Percentiles rank a stretch among this genome's conserved stretches.
phyloP scores from a whole-genome alignment of 257 asterid genomes.

The Fraxinus americana region DNA sequence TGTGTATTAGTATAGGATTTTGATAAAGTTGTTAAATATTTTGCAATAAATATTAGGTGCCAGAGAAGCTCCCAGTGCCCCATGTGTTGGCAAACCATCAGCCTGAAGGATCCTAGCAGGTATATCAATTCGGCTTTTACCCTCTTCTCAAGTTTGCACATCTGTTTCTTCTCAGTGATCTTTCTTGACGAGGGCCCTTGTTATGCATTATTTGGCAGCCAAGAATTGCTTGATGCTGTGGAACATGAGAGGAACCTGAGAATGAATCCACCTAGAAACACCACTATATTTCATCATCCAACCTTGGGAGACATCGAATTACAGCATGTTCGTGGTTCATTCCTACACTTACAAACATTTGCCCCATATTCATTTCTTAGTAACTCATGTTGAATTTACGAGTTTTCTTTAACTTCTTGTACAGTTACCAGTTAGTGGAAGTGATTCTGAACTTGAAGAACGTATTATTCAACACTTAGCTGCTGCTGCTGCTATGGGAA shows the following conservation, averaged over 20 bases:
- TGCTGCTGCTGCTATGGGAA: slow-evolving; percentile 91
- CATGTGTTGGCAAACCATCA: slow-evolving; percentile 88
- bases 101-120: slow-evolving; percentile 85
- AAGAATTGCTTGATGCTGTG: slow-evolving; percentile 66
- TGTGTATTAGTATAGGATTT: background rate
- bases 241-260: slow-evolving; percentile 67
- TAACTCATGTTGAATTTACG: background rate
- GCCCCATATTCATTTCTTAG: background rate
- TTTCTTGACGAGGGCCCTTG: background rate
- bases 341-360: background rate
- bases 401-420: slow-evolving; percentile 10
- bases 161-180: background rate
- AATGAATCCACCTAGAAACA: slow-evolving; percentile 63
- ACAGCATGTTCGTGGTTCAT: slow-evolving; percentile 52
- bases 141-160: background rate
- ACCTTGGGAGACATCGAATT: slow-evolving; percentile 67
- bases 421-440: slow-evolving; percentile 72
- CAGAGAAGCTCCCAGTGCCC: slow-evolving; percentile 91
- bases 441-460: slow-evolving; percentile 81
- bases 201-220: slow-evolving; percentile 41
- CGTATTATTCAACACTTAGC: slow-evolving; percentile 87
- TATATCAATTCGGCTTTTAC: background rate
- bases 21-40: background rate
- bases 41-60: background rate
- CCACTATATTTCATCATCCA: slow-evolving; percentile 71